Conservation (phyloP, 2,329 filamentous ascomycete species). For the Microascus cirrosus region DNA sequence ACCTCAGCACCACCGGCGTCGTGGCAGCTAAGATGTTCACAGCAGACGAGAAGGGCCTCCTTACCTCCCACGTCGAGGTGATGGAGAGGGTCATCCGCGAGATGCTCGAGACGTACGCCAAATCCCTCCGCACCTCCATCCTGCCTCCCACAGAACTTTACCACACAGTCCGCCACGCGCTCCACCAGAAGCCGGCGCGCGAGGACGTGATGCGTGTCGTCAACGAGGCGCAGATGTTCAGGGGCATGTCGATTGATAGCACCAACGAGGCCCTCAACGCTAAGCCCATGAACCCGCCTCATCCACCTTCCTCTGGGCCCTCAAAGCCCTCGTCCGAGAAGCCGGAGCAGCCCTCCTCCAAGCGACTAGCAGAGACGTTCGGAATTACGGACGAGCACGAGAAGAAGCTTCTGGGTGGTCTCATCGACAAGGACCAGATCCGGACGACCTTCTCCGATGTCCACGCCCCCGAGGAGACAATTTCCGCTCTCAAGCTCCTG, state of each 20-base stretch:
- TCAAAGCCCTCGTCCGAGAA: neutral
- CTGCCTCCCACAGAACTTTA: constrained; percentile 27
- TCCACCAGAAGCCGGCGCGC: constrained; percentile 5
- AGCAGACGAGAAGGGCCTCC: neutral
- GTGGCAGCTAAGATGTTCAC: constrained; percentile 3
- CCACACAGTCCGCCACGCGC: constrained; percentile 18
- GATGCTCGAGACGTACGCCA: constrained; percentile 2
- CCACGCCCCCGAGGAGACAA: constrained; percentile 69
- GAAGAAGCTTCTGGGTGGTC: constrained; percentile 67
- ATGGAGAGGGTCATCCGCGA: constrained; percentile 2
- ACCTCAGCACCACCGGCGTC: constrained; percentile 3
- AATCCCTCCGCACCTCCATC: constrained; percentile 18
- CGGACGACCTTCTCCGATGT: constrained; percentile 82
- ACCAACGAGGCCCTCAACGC: constrained; percentile 2
- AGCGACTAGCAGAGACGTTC: neutral
- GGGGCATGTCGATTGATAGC: constrained; percentile 3
- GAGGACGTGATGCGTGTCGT: constrained; percentile 7
- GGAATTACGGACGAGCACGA: constrained; percentile 42
- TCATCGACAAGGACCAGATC: constrained; percentile 73
- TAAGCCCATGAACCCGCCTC: neutral
- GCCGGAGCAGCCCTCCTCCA: neutral
- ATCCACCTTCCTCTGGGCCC: neutral
- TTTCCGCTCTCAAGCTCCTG: constrained; percentile 77
- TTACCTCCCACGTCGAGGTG: constrained; percentile 1
- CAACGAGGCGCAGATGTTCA: constrained; percentile 4